A percentile compares a stretch with the other conserved stretches of the same genome.
These are phyloP conservation scores for Escallonia rubra DNA, from an alignment of 129 eudicot genomes.

Conservation along the genomic window DNA sequence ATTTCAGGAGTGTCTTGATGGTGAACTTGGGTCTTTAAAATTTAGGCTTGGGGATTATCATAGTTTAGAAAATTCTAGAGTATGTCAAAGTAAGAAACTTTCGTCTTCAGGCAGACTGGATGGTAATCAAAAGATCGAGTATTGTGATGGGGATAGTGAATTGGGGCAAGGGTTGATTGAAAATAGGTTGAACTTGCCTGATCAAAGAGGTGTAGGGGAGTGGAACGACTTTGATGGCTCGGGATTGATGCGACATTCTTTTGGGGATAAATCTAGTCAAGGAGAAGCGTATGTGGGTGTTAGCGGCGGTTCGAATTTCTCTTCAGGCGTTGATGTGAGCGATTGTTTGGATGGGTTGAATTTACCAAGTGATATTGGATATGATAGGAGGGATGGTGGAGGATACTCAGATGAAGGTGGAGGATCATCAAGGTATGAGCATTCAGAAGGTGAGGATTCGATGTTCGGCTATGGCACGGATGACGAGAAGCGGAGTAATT, in stretches of 20 bases:
- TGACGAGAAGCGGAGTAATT: conserved; percentile 36
- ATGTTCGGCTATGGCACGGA: conserved; percentile 68
- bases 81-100: conserved; percentile 8
- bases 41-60: conserved; percentile 43
- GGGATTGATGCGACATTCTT: conserved; percentile 13
- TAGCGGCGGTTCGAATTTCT: conserved; percentile 4
- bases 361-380: conserved; percentile 4
- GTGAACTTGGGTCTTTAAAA: conserved; percentile 66
- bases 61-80: conserved; percentile 34
- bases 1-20: conserved; percentile 54
- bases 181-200: conserved; percentile 17
- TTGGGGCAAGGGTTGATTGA: conserved; percentile 9
- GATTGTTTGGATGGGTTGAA: conserved; percentile 20
- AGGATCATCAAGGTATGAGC: conserved; percentile 54
- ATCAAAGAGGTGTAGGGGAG: conserved; percentile 26
- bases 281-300: conserved; percentile 10
- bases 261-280: conserved; percentile 8
- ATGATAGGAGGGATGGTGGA: conserved; percentile 20
- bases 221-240: conserved; percentile 20
- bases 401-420: conserved; percentile 46
- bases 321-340: conserved; percentile 23
- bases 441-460: conserved; percentile 85
- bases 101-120: conserved; percentile 16
- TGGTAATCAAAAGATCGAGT: conserved; percentile 10
- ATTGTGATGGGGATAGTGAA: conserved; percentile 12